Evolutionary conservation across 257 asterid species (phyloP).

Genomic region (Dorcoceras hygrometricum): DNA sequence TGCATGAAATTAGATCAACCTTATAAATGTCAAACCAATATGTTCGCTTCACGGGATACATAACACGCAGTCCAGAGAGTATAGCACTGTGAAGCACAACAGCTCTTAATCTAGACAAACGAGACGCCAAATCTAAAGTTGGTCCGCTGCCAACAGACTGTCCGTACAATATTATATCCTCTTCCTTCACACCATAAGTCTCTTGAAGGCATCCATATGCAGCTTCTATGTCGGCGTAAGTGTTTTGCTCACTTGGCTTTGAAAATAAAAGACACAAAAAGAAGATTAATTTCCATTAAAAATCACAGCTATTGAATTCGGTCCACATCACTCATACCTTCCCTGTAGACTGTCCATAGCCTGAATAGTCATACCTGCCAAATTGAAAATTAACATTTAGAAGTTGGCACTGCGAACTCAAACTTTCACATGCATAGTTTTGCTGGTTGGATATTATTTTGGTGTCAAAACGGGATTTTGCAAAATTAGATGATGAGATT

Average conservation of each 20-base stretch:
- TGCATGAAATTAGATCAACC: constrained; percentile 39
- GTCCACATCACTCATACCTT: constrained; percentile 59
- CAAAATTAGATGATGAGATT: background rate
- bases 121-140: constrained; percentile 84
- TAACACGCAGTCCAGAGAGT: constrained; percentile 87
- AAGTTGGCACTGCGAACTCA: constrained; percentile 1
- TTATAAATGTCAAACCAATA: constrained; percentile 96
- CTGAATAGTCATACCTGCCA: constrained; percentile 88
- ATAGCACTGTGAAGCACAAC: constrained; percentile 98
- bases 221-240: constrained; percentile 93
- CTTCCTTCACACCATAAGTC: constrained; percentile 80
- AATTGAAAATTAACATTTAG: constrained; percentile 22
- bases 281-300: constrained; percentile 23
- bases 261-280: constrained; percentile 24
- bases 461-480: background rate
- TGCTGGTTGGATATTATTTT: background rate
- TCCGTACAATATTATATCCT: constrained; percentile 83
- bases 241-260: constrained; percentile 90
- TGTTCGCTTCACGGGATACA: constrained; percentile 93
- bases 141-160: constrained; percentile 99
- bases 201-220: constrained; percentile 79
- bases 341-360: constrained; percentile 90
- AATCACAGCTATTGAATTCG: constrained; percentile 19
- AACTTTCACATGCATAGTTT: background rate
- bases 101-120: constrained; percentile 73